phyloP scores from a whole-genome alignment of 2,329 filamentous ascomycete species.

The Epichloe gansuensis region DNA sequence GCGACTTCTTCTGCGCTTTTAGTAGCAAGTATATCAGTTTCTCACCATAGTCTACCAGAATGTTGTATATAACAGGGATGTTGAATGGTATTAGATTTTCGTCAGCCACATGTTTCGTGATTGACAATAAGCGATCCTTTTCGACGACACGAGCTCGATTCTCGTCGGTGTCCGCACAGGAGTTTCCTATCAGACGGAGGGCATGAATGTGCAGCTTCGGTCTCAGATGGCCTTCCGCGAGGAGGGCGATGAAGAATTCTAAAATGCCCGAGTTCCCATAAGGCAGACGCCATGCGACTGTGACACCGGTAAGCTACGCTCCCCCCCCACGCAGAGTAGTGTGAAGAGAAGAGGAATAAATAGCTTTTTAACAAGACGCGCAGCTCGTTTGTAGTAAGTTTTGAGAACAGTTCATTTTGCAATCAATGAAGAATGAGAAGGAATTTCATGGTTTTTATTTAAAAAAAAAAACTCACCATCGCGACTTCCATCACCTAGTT shows the following conservation, averaged over 20 bases:
- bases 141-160: conserved; percentile 44
- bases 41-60: conserved; percentile 50
- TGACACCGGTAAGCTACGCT: conserved; percentile 1
- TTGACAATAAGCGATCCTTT: conserved; percentile 30
- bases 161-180: conserved; percentile 49
- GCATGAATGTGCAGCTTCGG: conserved; percentile 38
- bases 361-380: background rate
- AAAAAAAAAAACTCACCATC: conserved; percentile 31
- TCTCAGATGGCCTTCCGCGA: conserved; percentile 25
- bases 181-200: conserved; percentile 47
- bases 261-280: conserved; percentile 46
- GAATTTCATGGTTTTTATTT: too few species aligned
- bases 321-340: background rate
- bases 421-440: too few species aligned
- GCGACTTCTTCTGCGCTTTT: background rate
- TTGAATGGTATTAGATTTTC: conserved; percentile 37
- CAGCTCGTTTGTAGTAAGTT: too few species aligned
- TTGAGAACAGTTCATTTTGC: too few species aligned
- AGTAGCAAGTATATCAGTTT: background rate
- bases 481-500: conserved; percentile 41
- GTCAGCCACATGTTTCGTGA: conserved; percentile 36
- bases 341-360: background rate
- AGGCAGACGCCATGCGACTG: conserved; percentile 43
- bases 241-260: conserved; percentile 38
- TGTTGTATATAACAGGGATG: conserved; percentile 49